These are phyloP conservation scores for Fusarium penzigii DNA, from an alignment of 2,329 filamentous ascomycete genomes.

Conservation along the genomic window DNA sequence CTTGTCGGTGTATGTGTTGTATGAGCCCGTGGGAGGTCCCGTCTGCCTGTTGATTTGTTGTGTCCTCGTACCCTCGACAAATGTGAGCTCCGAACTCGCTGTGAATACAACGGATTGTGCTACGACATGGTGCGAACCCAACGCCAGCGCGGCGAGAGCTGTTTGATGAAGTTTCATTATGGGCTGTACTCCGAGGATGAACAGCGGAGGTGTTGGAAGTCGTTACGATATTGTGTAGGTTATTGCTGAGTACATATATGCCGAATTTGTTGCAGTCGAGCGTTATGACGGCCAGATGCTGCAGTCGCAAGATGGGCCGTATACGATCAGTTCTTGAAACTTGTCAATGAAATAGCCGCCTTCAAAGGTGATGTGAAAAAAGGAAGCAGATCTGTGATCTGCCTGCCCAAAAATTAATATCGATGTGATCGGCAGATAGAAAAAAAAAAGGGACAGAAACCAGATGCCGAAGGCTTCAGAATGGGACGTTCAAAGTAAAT, in stretches of 20 bases:
- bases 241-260: too few species aligned
- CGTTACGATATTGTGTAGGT: too few species aligned
- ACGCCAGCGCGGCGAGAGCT: conserved; percentile 24
- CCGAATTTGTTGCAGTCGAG: too few species aligned
- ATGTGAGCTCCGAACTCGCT: conserved; percentile 37
- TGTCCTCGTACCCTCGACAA: conserved; percentile 40
- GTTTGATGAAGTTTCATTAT: conserved; percentile 27
- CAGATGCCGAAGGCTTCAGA: too few species aligned
- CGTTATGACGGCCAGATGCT: too few species aligned
- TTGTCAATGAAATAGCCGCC: background rate
- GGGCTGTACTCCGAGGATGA: background rate
- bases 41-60: conserved; percentile 38
- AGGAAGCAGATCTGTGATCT: background rate
- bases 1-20: conserved; percentile 27
- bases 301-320: too few species aligned
- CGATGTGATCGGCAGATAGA: too few species aligned
- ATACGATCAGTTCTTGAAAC: too few species aligned
- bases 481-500: too few species aligned
- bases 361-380: background rate
- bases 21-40: conserved; percentile 31
- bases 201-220: too few species aligned
- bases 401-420: background rate
- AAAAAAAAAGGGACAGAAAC: too few species aligned
- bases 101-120: conserved; percentile 33
- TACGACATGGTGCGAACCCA: conserved; percentile 24